Percentiles rank a stretch among this genome's conserved stretches.
Evolutionary conservation across 148 eudicot species (phyloP).

Genomic region (Vaccinium corymbosum): DNA sequence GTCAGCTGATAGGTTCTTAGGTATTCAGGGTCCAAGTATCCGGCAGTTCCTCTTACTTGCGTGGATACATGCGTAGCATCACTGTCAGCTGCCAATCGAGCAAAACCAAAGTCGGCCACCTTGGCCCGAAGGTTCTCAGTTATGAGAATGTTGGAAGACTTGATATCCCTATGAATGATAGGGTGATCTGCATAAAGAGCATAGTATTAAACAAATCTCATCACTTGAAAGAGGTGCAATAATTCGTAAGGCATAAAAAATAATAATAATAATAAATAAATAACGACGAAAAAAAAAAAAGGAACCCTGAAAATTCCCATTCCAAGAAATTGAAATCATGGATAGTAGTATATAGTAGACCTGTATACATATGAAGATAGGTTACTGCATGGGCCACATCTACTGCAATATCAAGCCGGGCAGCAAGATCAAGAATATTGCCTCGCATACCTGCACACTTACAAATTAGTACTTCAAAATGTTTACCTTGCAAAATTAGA

Average conservation of each 20-base stretch:
- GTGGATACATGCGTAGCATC: conserved; percentile 81
- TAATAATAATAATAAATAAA: neutral
- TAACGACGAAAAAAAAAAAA: neutral
- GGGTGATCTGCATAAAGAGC: conserved; percentile 63
- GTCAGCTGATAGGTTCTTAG: conserved; percentile 80
- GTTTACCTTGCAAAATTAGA: neutral
- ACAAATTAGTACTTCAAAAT: neutral
- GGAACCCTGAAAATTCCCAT: neutral
- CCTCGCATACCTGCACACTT: conserved; percentile 49
- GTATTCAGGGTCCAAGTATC: conserved; percentile 92
- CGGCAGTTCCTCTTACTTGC: conserved; percentile 95
- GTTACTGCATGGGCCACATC: conserved; percentile 94
- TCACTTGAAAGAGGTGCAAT: conserved; percentile 2
- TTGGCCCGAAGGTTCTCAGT: conserved; percentile 16
- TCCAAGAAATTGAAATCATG: conserved; percentile 21
- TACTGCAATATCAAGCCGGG: conserved; percentile 74
- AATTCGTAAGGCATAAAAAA: conserved; percentile 1
- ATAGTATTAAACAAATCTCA: neutral
- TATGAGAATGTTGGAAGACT: conserved; percentile 88
- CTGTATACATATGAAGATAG: conserved; percentile 85
- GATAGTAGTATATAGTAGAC: conserved; percentile 22
- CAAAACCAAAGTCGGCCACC: conserved; percentile 95
- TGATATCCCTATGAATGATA: conserved; percentile 89
- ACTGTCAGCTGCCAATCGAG: conserved; percentile 59
- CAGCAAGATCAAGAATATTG: conserved; percentile 50